Percentiles rank a stretch among this genome's conserved stretches.
Evolutionary conservation across 2,329 filamentous ascomycete genomes (phyloP).

Genomic region (Nannizzia gypsea): DNA sequence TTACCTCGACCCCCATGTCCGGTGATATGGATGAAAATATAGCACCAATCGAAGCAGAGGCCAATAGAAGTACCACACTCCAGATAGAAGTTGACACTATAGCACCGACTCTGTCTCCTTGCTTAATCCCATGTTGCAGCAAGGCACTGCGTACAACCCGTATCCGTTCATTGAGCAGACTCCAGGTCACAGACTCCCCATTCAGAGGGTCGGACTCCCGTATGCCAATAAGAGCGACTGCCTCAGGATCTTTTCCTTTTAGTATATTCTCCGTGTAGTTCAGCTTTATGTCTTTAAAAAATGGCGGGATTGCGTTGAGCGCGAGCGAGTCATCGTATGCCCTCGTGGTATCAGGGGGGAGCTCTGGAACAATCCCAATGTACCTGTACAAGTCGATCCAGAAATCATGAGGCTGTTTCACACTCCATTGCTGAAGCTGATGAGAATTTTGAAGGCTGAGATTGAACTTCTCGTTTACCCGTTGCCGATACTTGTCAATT

Average conservation of each 20-base stretch:
- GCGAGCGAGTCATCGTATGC: conserved; percentile 29
- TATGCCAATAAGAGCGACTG: conserved; percentile 30
- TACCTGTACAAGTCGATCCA: conserved; percentile 35
- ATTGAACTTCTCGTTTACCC: conserved; percentile 12
- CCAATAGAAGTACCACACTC: conserved; percentile 33
- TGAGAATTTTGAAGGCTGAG: conserved; percentile 18
- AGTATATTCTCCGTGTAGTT: conserved; percentile 35
- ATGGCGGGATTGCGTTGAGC: conserved; percentile 29
- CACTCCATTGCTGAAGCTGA: conserved; percentile 32
- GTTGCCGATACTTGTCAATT: conserved; percentile 13
- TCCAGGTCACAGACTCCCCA: conserved; percentile 31
- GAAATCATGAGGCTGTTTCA: conserved; percentile 31
- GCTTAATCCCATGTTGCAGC: conserved; percentile 26
- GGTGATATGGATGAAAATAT: conserved; percentile 37
- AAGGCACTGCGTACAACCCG: conserved; percentile 29
- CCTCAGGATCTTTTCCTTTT: conserved; percentile 25
- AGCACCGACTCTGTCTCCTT: conserved; percentile 31
- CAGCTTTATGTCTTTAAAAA: conserved; percentile 28
- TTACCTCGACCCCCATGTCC: conserved; percentile 30
- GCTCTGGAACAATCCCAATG: conserved; percentile 24
- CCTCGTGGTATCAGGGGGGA: conserved; percentile 22
- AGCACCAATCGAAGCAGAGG: conserved; percentile 31
- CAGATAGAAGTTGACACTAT: conserved; percentile 35
- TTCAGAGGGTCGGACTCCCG: conserved; percentile 28
- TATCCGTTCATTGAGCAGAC: conserved; percentile 28